Conservation (phyloP, 805 yeast genomes). For the Ogataea glucozyma region DNA sequence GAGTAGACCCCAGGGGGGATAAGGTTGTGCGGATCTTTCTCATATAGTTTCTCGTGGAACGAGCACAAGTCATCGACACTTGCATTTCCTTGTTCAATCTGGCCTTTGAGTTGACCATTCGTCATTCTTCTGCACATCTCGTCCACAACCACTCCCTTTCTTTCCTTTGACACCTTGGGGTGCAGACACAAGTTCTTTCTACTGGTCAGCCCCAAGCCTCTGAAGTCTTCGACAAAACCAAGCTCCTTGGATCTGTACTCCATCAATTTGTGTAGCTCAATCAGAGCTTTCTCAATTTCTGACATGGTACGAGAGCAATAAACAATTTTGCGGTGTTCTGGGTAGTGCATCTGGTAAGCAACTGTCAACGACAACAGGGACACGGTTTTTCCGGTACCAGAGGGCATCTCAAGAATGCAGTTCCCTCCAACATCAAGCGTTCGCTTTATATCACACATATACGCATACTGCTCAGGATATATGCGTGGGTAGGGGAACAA, state of each 20-base stretch:
- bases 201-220: constrained; percentile 91
- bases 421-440: constrained; percentile 96
- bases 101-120: constrained; percentile 79
- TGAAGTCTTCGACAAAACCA: constrained; percentile 84
- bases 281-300: constrained; percentile 95
- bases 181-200: constrained; percentile 94
- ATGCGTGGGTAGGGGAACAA: constrained; percentile 95
- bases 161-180: constrained; percentile 81
- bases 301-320: constrained; percentile 99
- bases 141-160: constrained; percentile 91
- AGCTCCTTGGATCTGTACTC: constrained; percentile 78
- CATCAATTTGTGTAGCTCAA: constrained; percentile 88
- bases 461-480: constrained; percentile 97
- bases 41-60: constrained; percentile 87
- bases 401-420: constrained; percentile 97
- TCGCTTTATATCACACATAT: constrained; percentile 93
- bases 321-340: constrained; percentile 90
- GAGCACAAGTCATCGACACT: constrained; percentile 69
- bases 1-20: constrained; percentile 94
- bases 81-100: constrained; percentile 58
- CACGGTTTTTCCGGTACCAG: constrained; percentile 98
- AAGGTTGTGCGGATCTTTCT: constrained; percentile 81
- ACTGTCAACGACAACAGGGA: constrained; percentile 88
- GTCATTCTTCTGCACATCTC: constrained; percentile 95
- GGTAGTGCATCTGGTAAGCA: constrained; percentile 91